Evolutionary conservation across 116 monocot species (phyloP), one percentile per base, ranked within the genome.

Genomic region (Papilionanthe hybrid): DNA sequence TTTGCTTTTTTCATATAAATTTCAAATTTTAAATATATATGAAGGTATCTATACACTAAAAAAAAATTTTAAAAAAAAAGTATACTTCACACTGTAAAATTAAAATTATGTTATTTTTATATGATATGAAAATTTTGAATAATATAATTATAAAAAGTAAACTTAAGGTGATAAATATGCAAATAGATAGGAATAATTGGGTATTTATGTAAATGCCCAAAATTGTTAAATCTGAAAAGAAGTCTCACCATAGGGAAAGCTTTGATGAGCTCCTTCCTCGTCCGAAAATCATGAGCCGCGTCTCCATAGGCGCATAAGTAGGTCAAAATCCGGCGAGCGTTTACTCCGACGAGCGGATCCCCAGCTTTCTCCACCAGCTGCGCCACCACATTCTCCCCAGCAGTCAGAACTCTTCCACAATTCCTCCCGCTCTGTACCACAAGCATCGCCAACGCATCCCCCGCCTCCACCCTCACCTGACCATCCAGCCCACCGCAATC

Each of bases 401-500:
- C 72, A 57, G 58, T 83, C 72, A 93, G 42, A 27, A 93, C 83
- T 43, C 81, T 74, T 3, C 42, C 48, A 49, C 93, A 91, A 53
- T 96, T 96, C 29, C n/a, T 47, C 75, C 63, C 49, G 78, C 81
- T 93, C 22, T 91, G 90, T 60, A 96, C 17, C 18, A 87, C 78
- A 75, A 96, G 81, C 90, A 91, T 91, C 19, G 90, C 86, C 71
- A 96, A 76, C 22, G 96, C 93, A 77, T 96, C 90, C 8, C 91
- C 96, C 1, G 91, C 96, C 63, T 90, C 93, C 1, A 79, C 50
- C 22, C 81, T 76, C 78, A 88, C 77, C 19, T 17, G 17, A 78
- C 30, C 30, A 76, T 65, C 74, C 82, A 50, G 3, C 55, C 58
- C 72, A 74, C 53, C 13, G 53, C n/a, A 50, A 43, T 47, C 55